A percentile compares a stretch with the other conserved stretches of the same genome.
These are phyloP conservation scores for Phialophora tarda DNA, from an alignment of 2,329 filamentous ascomycete species.

Conservation along the genomic window DNA sequence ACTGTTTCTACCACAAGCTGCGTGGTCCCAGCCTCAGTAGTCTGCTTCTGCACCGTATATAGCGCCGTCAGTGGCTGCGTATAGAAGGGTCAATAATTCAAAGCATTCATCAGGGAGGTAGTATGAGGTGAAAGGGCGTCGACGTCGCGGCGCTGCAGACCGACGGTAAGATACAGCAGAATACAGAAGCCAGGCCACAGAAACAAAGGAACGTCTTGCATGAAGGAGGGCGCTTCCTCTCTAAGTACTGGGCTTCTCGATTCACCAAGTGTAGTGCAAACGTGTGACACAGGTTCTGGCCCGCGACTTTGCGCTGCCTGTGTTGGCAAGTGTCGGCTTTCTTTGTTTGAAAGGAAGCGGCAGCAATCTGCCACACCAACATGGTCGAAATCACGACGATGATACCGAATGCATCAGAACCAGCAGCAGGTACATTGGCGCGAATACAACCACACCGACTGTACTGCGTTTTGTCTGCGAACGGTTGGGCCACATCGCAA, in stretches of 20 bases:
- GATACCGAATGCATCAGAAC: not conserved
- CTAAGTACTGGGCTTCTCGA: not conserved
- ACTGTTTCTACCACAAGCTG: not conserved
- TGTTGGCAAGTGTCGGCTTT: constrained; percentile 15
- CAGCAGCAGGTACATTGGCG: not conserved
- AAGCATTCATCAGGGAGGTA: not conserved
- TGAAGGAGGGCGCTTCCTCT: not conserved
- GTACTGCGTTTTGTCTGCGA: constrained; percentile 12
- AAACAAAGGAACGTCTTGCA: not conserved
- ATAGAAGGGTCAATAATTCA: not conserved
- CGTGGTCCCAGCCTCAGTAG: not conserved
- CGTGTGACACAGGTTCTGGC: constrained; percentile 29
- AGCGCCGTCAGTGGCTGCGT: not conserved
- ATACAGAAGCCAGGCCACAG: constrained; percentile 3
- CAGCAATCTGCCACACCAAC: constrained; percentile 9
- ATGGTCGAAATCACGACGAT: constrained; percentile 17
- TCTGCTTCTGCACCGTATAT: not conserved
- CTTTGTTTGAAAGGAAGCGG: constrained; percentile 27
- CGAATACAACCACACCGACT: constrained; percentile 27
- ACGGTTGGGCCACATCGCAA: constrained; percentile 16
- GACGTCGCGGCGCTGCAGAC: not conserved
- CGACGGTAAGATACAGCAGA: constrained; percentile 15
- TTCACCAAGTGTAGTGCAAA: constrained; percentile 6
- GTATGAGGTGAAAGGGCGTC: not conserved
- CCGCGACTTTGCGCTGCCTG: constrained; percentile 14